phyloP scores from a whole-genome alignment of 805 yeast genomes.

The Wickerhamiella sorbophila region DNA sequence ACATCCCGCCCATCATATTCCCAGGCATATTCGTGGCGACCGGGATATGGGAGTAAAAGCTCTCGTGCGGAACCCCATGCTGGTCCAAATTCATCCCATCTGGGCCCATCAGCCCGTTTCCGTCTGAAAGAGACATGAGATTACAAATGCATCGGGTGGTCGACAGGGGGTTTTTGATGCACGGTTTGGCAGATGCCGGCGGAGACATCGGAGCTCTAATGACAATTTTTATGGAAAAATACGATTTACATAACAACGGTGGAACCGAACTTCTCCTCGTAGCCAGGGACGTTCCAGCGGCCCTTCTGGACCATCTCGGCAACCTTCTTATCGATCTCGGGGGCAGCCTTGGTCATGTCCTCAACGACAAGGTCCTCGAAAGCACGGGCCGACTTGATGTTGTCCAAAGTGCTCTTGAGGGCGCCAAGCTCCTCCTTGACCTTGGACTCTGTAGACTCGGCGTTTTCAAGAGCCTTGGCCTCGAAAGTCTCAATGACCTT shows the following conservation, averaged over 20 bases:
- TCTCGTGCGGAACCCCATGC: not conserved
- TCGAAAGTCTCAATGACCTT: slow-evolving; percentile 88
- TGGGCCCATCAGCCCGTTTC: not conserved
- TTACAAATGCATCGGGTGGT: not conserved
- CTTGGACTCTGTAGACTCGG: slow-evolving; percentile 79
- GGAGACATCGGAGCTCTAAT: too few relatives aligned
- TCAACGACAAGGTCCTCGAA: slow-evolving; percentile 93
- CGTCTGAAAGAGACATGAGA: not conserved
- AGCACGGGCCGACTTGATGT: slow-evolving; percentile 95
- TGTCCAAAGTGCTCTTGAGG: slow-evolving; percentile 74
- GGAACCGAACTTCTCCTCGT: slow-evolving; percentile 96
- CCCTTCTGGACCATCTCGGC: slow-evolving; percentile 89
- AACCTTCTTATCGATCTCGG: slow-evolving; percentile 94
- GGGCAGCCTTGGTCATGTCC: slow-evolving; percentile 88
- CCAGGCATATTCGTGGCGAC: not conserved
- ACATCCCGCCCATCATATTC: not conserved
- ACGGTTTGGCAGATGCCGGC: too few relatives aligned
- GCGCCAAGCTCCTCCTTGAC: slow-evolving; percentile 77
- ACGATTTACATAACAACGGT: slow-evolving; percentile 63
- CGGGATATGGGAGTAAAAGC: not conserved
- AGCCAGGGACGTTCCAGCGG: slow-evolving; percentile 96
- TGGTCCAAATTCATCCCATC: not conserved
- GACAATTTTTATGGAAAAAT: too few relatives aligned
- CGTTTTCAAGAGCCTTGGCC: slow-evolving; percentile 89
- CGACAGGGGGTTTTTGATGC: too few relatives aligned